phyloP scores from a whole-genome alignment of 306 rosid genomes.

The Oemleria cerasiformis region DNA sequence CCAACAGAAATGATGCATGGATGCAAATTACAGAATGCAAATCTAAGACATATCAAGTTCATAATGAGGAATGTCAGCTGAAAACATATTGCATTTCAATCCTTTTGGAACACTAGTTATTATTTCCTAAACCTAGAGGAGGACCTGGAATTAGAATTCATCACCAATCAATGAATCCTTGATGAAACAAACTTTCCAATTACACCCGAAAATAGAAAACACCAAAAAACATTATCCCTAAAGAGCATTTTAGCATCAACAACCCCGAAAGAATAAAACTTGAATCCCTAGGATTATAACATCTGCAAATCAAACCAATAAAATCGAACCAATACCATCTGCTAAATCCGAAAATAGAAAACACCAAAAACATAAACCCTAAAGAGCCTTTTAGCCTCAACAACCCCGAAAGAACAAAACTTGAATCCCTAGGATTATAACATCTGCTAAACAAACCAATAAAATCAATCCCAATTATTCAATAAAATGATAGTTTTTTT shows the following conservation, averaged over 20 bases:
- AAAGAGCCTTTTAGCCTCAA: background rate
- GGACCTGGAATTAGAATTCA: background rate
- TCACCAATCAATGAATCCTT: background rate
- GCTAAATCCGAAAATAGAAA: background rate
- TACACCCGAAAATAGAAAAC: background rate
- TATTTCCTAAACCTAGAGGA: background rate
- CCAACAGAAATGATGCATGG: background rate
- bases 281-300: background rate
- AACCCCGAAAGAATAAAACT: background rate
- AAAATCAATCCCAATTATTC: background rate
- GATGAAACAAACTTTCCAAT: background rate
- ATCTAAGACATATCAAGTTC: background rate
- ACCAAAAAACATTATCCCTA: background rate
- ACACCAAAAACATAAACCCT: background rate
- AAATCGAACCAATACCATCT: background rate
- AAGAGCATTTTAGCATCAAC: background rate
- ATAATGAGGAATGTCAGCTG: background rate
- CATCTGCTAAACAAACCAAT: background rate
- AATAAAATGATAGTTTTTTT: background rate
- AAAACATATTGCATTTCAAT: background rate
- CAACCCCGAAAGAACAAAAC: background rate
- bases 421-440: background rate
- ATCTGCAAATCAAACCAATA: background rate
- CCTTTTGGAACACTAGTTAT: background rate
- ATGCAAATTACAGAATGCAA: background rate